Evolutionary conservation across 139 green algal genomes (phyloP).

Genomic region (Chlorella sp.): DNA sequence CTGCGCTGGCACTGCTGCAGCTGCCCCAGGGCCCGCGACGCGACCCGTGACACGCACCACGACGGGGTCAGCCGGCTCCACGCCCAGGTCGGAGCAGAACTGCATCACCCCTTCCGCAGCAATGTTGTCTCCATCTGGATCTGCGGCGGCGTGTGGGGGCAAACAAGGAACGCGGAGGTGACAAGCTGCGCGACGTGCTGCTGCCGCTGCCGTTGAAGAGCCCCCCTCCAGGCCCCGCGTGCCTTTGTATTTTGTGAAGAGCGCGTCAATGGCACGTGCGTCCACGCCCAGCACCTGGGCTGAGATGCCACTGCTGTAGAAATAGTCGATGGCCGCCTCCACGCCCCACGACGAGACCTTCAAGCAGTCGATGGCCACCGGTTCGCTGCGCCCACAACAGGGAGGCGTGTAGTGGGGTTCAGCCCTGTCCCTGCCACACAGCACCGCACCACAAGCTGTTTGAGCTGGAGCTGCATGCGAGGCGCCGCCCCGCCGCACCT

Average conservation of each 20-base stretch:
- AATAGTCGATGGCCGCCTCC: constrained; percentile 47
- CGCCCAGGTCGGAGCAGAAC: constrained; percentile 73
- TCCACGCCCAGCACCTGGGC: constrained; percentile 9
- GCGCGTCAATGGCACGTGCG: constrained; percentile 25
- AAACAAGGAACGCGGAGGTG: too few species aligned
- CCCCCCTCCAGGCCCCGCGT: neutral
- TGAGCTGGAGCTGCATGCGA: too few species aligned
- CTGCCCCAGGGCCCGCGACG: too few species aligned
- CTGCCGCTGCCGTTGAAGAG: too few species aligned
- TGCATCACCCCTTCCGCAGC: constrained; percentile 62
- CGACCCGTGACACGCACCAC: too few species aligned
- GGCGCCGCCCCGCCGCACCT: too few species aligned
- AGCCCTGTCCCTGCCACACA: too few species aligned
- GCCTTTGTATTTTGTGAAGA: constrained; percentile 52
- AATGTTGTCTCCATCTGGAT: constrained; percentile 41
- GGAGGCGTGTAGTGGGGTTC: too few species aligned
- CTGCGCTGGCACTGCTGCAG: neutral
- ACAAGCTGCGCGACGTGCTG: too few species aligned
- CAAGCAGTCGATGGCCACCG: constrained; percentile 42
- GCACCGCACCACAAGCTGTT: too few species aligned
- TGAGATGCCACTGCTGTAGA: constrained; percentile 27
- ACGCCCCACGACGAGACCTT: constrained; percentile 28
- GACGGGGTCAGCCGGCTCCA: constrained; percentile 77
- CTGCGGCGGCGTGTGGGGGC: too few species aligned
- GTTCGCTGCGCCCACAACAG: constrained; percentile 48